Conservation (phyloP, 169 alveolate species). For the Babesia ovis region DNA sequence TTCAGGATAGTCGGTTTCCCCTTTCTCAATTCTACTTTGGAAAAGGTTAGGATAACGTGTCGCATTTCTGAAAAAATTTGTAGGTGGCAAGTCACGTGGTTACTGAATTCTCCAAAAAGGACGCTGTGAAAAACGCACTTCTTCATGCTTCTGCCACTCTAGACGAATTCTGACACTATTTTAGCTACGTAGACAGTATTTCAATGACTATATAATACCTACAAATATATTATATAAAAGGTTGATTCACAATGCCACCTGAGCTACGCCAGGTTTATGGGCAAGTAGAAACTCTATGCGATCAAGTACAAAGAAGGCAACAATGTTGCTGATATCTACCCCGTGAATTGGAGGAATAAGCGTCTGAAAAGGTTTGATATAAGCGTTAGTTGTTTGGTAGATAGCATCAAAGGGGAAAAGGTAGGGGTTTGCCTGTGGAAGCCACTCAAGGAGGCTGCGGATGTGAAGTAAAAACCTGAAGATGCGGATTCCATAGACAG, state of each 20-base stretch:
- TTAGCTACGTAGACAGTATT: too few relatives aligned
- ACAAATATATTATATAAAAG: neutral
- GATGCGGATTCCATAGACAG: constrained; percentile 67
- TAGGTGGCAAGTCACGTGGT: constrained; percentile 27
- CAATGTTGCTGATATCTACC: constrained; percentile 68
- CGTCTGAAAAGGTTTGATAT: constrained; percentile 71
- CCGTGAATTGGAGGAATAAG: constrained; percentile 67
- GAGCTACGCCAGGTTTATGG: constrained; percentile 38
- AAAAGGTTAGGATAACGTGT: constrained; percentile 13
- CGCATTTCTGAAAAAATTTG: neutral
- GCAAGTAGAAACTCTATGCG: constrained; percentile 45
- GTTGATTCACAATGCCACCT: constrained; percentile 11
- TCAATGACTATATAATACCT: too few relatives aligned
- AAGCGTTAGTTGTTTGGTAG: constrained; percentile 74
- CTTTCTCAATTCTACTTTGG: constrained; percentile 42
- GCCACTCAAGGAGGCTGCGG: constrained; percentile 80
- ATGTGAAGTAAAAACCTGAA: constrained; percentile 73
- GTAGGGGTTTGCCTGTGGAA: constrained; percentile 83
- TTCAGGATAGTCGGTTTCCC: constrained; percentile 45
- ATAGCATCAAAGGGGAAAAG: constrained; percentile 77
- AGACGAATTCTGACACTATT: too few relatives aligned
- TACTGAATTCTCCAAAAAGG: constrained; percentile 16
- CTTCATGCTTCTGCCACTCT: neutral
- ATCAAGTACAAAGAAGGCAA: constrained; percentile 72
- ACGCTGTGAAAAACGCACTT: constrained; percentile 3